phyloP scores from a whole-genome alignment of 352 stramenopile genomes.

The Phytophthora pinifolia region DNA sequence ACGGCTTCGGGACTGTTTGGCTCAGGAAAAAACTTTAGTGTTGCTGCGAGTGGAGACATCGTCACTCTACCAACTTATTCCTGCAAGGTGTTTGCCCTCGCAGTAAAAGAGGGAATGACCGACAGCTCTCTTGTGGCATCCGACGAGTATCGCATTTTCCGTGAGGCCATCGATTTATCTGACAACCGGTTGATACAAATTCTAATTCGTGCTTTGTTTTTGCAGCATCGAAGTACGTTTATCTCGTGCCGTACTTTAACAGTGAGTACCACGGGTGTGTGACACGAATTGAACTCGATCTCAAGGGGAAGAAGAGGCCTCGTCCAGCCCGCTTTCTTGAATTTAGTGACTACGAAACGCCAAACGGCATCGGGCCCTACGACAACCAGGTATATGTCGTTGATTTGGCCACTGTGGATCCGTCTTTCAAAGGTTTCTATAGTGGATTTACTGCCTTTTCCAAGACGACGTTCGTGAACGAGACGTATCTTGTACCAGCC shows the following conservation, averaged over 20 bases:
- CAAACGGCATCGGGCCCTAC: constrained; percentile 69
- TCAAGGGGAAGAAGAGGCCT: constrained; percentile 74
- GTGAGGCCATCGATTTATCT: constrained; percentile 26
- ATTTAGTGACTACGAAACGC: constrained; percentile 77
- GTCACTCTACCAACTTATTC: constrained; percentile 56
- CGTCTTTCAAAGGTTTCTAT: constrained; percentile 54
- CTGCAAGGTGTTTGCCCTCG: constrained; percentile 61
- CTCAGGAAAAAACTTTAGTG: constrained; percentile 19
- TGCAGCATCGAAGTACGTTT: constrained; percentile 71
- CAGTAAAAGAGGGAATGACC: constrained; percentile 62
- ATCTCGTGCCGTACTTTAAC: constrained; percentile 74
- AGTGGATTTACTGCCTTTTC: constrained; percentile 64
- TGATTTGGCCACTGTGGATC: constrained; percentile 50
- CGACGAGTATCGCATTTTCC: constrained; percentile 55
- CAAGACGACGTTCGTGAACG: constrained; percentile 53
- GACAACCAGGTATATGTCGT: constrained; percentile 54
- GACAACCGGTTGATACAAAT: background rate
- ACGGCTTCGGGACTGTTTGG: constrained; percentile 33
- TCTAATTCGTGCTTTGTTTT: constrained; percentile 9
- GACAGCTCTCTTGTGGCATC: constrained; percentile 54
- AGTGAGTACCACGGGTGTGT: constrained; percentile 64
- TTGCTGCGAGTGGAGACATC: constrained; percentile 42
- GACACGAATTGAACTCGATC: constrained; percentile 63
- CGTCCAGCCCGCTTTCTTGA: constrained; percentile 72
- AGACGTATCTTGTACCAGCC: constrained; percentile 56